Base-by-base conservation (phyloP, 768 basidiomycete genomes). In the Cystoderma amianthinum region DNA sequence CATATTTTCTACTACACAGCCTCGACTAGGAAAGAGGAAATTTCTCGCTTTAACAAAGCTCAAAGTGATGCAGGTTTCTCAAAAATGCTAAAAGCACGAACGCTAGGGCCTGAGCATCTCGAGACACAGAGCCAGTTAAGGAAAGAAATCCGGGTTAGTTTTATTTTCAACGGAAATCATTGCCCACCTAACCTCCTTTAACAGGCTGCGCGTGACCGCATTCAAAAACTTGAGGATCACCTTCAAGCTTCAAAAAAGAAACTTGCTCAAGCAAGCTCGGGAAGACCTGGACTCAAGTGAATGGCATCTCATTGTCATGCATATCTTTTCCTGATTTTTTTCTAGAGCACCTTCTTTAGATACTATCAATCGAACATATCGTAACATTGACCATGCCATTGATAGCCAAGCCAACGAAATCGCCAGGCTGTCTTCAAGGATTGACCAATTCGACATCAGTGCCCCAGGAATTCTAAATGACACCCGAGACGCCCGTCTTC, bases 81-180 rank as follows among this genome's bases (percentile, higher is more conserved):
- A 7, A 83, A 79, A 52, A 76, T 85, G 68, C 62, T 89, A 40
- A 80, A 77, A 52, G 67, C 78, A 2, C 72, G 85, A 36, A 80
- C 83, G n/a, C 62, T 93, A n/a, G 85, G 85, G 10, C 91, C 95
- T 0, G 91, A 97, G 53, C 84, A 92, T 53, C 68, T 81, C 11
- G 91, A 94, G 55, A 83, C 78, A 1, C 93, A 94, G 55, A 76
- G 70, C 1, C 78, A 82, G 41, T 63, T 97, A 19, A 72, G 91
- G 22, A 76, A 81, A 48, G 69, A 72, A 46, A 78, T 88, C 25
- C 67, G 83, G 55, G 92, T 90, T 49, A 32, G 78, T 61, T 30
- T 15, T 20, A 11, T 40, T 12, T 22, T 35, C 38, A 12, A 46
- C 18, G 23, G 18, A n/a, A 41, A 28, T 37, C 20, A 18, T 15